Evolutionary conservation across 164 flowering plant genomes (phyloP), one percentile per base, ranked within the genome.

Genomic region (Cinnamomum chago): DNA sequence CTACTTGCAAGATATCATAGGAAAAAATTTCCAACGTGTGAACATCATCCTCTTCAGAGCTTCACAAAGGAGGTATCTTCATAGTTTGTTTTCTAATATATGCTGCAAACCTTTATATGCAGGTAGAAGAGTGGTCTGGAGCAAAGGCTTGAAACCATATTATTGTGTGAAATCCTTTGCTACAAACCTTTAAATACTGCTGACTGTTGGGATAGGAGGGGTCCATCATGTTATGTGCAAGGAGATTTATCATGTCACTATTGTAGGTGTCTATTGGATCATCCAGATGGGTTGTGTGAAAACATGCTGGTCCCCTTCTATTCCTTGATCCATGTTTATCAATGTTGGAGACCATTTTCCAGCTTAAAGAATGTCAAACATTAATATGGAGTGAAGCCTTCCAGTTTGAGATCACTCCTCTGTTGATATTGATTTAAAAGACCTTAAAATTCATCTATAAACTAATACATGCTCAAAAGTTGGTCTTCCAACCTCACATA

Each of bases 1-100:
- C 77, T 87, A 51, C 91, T 91, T 68, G 85, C 79, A 65, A 87
- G 86, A 76, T 79, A 86, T 80, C 96, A 91, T 66, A 83, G 89
- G 81, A 91, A 91, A 82, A 89, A 87, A 76, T 85, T 87, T 64
- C 93, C 93, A 22, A 85, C 72, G 60, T 23, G 27, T 58, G 81
- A 77, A 73, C 80, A 76, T 51, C 24, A 60, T 72, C 75, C 83
- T 71, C 76, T 88, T 52, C 72, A 77, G 28, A 84, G 78, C 12
- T 82, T 81, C 62, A 62, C 83, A 20, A 70, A 82, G 66, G 82
- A 87, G 89, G 91, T 86, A 82, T 33, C 17, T 30, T 51, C 25
- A 47, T 60, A 2, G 52, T 24, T 40, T n/a, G 52, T 22, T n/a
- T 40, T 0, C 18, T 3, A 20, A 47, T 18, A 13, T n/a, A 18